Evolutionary conservation across 106 monocot species (phyloP).

Genomic region (Iris macrosiphon): DNA sequence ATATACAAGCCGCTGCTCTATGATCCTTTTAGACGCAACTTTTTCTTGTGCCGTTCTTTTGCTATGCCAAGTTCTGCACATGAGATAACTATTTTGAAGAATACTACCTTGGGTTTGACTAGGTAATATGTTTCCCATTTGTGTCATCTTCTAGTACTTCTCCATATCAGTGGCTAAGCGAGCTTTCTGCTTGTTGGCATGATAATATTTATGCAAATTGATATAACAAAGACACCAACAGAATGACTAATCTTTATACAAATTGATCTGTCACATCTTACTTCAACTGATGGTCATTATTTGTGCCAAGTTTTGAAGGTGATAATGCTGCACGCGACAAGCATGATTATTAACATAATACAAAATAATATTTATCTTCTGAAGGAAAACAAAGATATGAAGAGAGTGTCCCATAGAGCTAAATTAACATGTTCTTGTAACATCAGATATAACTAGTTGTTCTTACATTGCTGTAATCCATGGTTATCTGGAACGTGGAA

Average conservation of each 20-base stretch:
- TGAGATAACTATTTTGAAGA: conserved; percentile 39
- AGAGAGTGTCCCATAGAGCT: not conserved
- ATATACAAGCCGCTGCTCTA: conserved; percentile 18
- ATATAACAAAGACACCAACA: not conserved
- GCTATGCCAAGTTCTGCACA: conserved; percentile 24
- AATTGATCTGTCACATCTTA: not conserved
- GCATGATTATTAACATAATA: too few relatives aligned
- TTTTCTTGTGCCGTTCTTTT: conserved; percentile 31
- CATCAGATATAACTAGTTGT: too few relatives aligned
- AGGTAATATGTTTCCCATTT: conserved; percentile 25
- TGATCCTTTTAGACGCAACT: conserved; percentile 19
- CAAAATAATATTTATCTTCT: not conserved
- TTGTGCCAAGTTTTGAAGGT: too few relatives aligned
- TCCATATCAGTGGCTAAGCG: not conserved
- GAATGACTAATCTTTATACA: not conserved
- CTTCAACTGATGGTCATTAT: too few relatives aligned
- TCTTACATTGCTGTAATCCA: too few relatives aligned
- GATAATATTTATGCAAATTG: too few relatives aligned
- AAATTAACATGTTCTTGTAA: too few relatives aligned
- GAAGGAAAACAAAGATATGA: not conserved
- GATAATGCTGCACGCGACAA: too few relatives aligned
- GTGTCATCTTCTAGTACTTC: not conserved
- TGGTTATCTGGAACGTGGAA: too few relatives aligned
- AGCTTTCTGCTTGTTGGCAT: not conserved
- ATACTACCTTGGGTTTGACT: conserved; percentile 31